phyloP scores from a whole-genome alignment of 1,284 basidiomycete species.

The Leccinum fallax region DNA sequence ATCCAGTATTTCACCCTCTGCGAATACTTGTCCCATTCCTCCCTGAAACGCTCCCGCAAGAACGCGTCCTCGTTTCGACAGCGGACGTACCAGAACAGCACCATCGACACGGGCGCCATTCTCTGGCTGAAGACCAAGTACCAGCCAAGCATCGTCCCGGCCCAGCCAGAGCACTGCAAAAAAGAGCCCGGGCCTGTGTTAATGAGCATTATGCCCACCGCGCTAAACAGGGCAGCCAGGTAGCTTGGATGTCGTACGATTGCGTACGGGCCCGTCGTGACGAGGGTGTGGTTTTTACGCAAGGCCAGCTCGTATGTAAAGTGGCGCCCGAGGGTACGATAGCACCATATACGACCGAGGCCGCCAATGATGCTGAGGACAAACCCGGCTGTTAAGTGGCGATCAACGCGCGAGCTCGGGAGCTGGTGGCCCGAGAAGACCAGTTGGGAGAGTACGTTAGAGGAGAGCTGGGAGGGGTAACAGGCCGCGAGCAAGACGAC shows the following conservation, averaged over 20 bases:
- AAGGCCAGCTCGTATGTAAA: slow-evolving; percentile 37
- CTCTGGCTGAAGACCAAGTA: slow-evolving; percentile 23
- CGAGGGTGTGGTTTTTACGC: slow-evolving; percentile 27
- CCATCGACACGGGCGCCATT: slow-evolving; percentile 17
- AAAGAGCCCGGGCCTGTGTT: slow-evolving; percentile 32
- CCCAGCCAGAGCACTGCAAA: slow-evolving; percentile 27
- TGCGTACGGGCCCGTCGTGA: slow-evolving; percentile 36
- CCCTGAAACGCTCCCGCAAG: slow-evolving; percentile 18
- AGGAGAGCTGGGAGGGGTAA: slow-evolving; percentile 23
- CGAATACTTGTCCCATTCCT: slow-evolving; percentile 26
- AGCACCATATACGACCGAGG: slow-evolving; percentile 34
- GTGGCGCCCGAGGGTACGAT: slow-evolving; percentile 29
- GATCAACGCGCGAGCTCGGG: slow-evolving; percentile 14
- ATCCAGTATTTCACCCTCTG: slow-evolving; percentile 28
- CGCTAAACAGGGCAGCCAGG: slow-evolving; percentile 10
- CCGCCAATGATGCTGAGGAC: slow-evolving; percentile 20
- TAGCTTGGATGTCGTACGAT: slow-evolving; percentile 19
- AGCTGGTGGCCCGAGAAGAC: slow-evolving; percentile 20
- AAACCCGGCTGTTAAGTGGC: slow-evolving; percentile 21
- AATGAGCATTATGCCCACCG: slow-evolving; percentile 30
- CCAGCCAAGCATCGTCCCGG: slow-evolving; percentile 21
- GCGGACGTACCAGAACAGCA: slow-evolving; percentile 18
- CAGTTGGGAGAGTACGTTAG: slow-evolving; percentile 1
- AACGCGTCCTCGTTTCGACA: slow-evolving; percentile 24
- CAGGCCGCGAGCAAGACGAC: slow-evolving; percentile 20